These are phyloP conservation scores for Rhizoctonia solani DNA, from an alignment of 1,284 basidiomycete genomes.

Conservation along the genomic window DNA sequence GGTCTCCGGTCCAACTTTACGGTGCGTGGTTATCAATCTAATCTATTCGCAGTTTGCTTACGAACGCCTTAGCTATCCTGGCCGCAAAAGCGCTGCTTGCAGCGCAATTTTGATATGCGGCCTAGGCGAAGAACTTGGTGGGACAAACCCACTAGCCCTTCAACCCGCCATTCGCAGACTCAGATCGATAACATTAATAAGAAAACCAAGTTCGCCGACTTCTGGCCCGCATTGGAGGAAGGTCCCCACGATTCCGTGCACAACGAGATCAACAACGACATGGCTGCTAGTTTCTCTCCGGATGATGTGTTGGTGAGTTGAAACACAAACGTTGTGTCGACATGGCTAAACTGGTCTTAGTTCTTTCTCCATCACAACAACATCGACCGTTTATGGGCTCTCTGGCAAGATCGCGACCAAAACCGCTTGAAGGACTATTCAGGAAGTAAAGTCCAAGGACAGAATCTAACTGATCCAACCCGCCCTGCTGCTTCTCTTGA, in stretches of 20 bases:
- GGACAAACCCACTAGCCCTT: background rate
- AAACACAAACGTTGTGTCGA: background rate
- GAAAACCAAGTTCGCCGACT: background rate
- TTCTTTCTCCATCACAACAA: slow-evolving; percentile 34
- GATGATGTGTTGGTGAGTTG: slow-evolving; percentile 16
- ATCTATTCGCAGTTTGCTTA: background rate
- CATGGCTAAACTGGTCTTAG: background rate
- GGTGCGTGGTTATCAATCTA: background rate
- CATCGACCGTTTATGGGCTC: slow-evolving; percentile 36
- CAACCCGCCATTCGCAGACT: background rate
- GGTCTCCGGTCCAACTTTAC: slow-evolving; percentile 17
- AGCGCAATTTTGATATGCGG: slow-evolving; percentile 5
- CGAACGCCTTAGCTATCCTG: background rate
- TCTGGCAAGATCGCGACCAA: slow-evolving; percentile 24
- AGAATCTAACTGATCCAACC: slow-evolving; percentile 9
- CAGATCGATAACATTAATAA: background rate
- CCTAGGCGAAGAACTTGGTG: background rate
- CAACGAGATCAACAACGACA: slow-evolving; percentile 24
- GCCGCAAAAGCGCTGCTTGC: slow-evolving; percentile 10
- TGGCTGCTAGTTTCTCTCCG: slow-evolving; percentile 21
- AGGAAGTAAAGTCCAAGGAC: slow-evolving; percentile 25
- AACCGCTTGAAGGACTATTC: slow-evolving; percentile 5
- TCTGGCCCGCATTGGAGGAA: slow-evolving; percentile 7
- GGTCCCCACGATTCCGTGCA: slow-evolving; percentile 28
- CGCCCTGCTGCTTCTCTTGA: slow-evolving; percentile 8